phyloP scores from a whole-genome alignment of 345 rosid genomes.

The Populus simonii region DNA sequence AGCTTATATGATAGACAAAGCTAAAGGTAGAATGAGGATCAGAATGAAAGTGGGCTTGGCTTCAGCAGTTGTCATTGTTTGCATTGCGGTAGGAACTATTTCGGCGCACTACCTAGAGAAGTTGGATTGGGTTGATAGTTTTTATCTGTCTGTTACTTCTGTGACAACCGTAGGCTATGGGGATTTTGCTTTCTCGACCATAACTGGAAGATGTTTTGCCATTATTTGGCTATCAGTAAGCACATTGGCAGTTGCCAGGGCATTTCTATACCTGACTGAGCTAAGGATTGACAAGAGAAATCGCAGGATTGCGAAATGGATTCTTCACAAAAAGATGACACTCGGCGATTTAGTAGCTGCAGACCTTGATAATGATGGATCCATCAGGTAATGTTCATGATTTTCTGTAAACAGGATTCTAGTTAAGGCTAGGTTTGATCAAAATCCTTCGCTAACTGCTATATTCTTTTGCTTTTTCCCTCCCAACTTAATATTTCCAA shows the following conservation, averaged over 20 bases:
- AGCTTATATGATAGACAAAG: constrained; percentile 51
- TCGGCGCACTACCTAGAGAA: constrained; percentile 42
- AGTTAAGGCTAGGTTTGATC: not conserved
- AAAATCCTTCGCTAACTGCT: not conserved
- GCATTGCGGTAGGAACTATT: constrained; percentile 50
- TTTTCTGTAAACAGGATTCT: not conserved
- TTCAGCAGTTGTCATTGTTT: constrained; percentile 39
- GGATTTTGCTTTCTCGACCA: constrained; percentile 46
- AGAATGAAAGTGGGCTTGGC: constrained; percentile 57
- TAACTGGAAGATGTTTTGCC: constrained; percentile 59
- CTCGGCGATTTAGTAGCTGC: constrained; percentile 69
- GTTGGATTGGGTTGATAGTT: constrained; percentile 58
- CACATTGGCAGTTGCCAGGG: constrained; percentile 65
- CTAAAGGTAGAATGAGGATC: constrained; percentile 66
- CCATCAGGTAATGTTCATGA: constrained; percentile 51
- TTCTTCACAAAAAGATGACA: constrained; percentile 62
- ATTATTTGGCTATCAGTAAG: constrained; percentile 55
- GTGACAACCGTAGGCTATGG: constrained; percentile 75
- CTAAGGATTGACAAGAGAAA: constrained; percentile 55
- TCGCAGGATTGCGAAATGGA: constrained; percentile 54
- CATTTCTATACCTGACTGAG: constrained; percentile 55
- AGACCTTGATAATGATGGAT: constrained; percentile 62
- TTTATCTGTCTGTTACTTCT: constrained; percentile 59
- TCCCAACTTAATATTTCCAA: not conserved
- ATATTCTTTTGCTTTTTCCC: not conserved